phyloP scores from a whole-genome alignment of 768 basidiomycete species.

The Trametes gibbosa region DNA sequence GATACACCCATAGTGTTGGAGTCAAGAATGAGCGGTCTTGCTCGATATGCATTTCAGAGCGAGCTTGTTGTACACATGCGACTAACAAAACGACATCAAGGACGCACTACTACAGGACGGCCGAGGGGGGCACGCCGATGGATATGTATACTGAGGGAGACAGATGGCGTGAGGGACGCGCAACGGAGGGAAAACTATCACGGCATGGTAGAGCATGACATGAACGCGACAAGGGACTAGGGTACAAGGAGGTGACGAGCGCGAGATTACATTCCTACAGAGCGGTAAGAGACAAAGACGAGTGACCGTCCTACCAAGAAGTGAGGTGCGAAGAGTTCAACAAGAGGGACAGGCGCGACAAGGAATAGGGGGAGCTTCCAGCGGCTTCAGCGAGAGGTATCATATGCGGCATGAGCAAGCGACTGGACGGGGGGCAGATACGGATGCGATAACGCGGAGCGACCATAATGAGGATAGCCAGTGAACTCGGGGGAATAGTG shows the following conservation, averaged over 20 bases:
- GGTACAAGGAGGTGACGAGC: background rate
- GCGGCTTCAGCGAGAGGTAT: constrained; percentile 1
- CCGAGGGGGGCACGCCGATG: background rate
- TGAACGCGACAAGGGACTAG: background rate
- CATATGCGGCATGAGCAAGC: constrained; percentile 3
- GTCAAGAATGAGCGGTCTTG: background rate
- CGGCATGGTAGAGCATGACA: background rate
- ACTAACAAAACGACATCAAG: background rate
- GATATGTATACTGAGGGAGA: background rate
- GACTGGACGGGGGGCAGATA: constrained; percentile 11
- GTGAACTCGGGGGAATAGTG: background rate
- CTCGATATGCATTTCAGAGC: background rate
- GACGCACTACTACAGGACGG: background rate
- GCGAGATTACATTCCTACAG: constrained; percentile 14
- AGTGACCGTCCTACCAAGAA: constrained; percentile 4
- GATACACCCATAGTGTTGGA: background rate
- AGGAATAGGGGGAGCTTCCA: background rate
- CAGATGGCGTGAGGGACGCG: background rate
- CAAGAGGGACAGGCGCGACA: background rate
- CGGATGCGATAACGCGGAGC: background rate
- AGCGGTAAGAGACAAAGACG: background rate
- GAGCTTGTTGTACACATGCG: constrained; percentile 1
- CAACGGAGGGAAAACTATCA: background rate
- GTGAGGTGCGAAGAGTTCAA: background rate
- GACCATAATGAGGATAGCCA: background rate